phyloP scores from a whole-genome alignment of 768 basidiomycete species.

The Kwoniella bestiolae region DNA sequence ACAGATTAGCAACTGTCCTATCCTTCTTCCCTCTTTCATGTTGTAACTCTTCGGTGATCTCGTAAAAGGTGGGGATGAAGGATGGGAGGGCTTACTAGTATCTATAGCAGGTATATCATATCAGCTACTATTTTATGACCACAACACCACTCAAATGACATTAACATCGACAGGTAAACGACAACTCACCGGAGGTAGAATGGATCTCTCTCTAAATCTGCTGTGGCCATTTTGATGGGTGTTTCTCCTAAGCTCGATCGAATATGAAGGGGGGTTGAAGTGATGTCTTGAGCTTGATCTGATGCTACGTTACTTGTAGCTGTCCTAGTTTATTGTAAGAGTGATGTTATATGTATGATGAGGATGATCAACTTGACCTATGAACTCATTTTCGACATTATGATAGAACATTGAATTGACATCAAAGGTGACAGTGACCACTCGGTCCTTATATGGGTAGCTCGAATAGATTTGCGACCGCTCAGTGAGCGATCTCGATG shows the following conservation, averaged over 20 bases:
- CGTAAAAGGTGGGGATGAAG: neutral
- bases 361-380: neutral
- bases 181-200: slow-evolving; percentile 57
- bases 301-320: neutral
- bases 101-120: slow-evolving; percentile 21
- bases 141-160: neutral
- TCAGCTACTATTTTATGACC: neutral
- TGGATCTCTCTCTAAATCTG: slow-evolving; percentile 55
- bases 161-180: neutral
- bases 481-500: neutral
- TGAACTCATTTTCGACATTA: neutral
- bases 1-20: too few relatives aligned
- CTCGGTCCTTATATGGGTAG: neutral
- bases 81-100: slow-evolving; percentile 51
- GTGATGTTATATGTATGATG: neutral
- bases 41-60: neutral
- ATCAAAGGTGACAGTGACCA: neutral
- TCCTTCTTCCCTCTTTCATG: slow-evolving; percentile 3
- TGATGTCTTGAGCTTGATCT: neutral
- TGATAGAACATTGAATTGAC: neutral
- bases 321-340: neutral
- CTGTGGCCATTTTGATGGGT: too few relatives aligned
- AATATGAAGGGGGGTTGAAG: too few relatives aligned
- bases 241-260: too few relatives aligned
- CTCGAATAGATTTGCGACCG: neutral